These are phyloP conservation scores for Eucalyptus coolabah DNA, from an alignment of 345 rosid species.

Conservation along the genomic window DNA sequence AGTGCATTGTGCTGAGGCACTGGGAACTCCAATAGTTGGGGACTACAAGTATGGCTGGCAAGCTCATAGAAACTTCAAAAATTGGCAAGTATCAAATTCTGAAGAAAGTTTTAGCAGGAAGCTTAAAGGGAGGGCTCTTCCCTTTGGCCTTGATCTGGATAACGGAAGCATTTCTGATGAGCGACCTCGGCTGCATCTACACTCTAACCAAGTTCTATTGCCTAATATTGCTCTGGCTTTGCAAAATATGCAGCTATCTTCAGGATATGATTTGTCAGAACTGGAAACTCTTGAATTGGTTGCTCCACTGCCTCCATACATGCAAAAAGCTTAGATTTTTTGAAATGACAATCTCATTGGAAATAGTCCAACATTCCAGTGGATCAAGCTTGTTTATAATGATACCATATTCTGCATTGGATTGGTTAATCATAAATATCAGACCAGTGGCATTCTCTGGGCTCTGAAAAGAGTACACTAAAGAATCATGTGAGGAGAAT, in stretches of 20 bases:
- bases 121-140: conserved; percentile 12
- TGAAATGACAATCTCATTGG: conserved; percentile 16
- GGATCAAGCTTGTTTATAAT: background rate
- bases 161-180: conserved; percentile 59
- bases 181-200: conserved; percentile 82
- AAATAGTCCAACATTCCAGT: background rate
- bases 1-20: conserved; percentile 89
- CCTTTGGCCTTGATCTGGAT: conserved; percentile 60
- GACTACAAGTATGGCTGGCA: conserved; percentile 93
- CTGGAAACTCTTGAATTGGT: conserved; percentile 39
- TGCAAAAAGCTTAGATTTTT: conserved; percentile 65
- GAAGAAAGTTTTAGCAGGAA: background rate
- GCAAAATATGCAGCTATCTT: conserved; percentile 10
- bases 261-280: conserved; percentile 35
- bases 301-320: conserved; percentile 77
- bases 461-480: background rate
- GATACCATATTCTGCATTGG: background rate
- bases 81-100: conserved; percentile 4
- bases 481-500: background rate
- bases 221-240: conserved; percentile 61
- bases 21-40: conserved; percentile 92
- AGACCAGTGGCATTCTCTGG: background rate
- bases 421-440: background rate
- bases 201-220: conserved; percentile 61
- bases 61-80: conserved; percentile 44